These are phyloP conservation scores for Przewalskia tangutica DNA, from an alignment of 257 asterid species.

Conservation along the genomic window DNA sequence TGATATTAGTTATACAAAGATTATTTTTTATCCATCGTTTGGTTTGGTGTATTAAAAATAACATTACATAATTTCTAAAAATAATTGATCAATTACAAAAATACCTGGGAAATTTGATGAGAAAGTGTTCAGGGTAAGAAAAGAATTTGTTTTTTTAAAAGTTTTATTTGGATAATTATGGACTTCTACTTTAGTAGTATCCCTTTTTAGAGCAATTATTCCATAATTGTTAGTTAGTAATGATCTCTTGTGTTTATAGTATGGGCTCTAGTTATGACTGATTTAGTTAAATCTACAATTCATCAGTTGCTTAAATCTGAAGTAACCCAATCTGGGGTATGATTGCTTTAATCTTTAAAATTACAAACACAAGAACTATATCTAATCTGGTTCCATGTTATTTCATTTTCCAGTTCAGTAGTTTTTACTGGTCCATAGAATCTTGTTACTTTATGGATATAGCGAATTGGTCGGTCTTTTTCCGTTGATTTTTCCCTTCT, in stretches of 20 bases:
- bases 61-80: too few species aligned
- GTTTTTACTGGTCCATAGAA: neutral
- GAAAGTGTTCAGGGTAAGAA: slow-evolving; percentile 73
- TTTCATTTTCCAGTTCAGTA: neutral
- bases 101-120: slow-evolving; percentile 87
- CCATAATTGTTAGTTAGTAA: neutral
- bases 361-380: neutral
- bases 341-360: neutral
- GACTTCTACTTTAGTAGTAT: neutral
- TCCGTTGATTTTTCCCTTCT: neutral
- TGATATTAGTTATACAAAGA: too few species aligned
- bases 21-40: too few species aligned
- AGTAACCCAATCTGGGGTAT: neutral
- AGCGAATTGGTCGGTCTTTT: too few species aligned
- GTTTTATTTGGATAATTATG: slow-evolving; percentile 8
- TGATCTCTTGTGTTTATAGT: neutral
- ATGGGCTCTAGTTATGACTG: neutral
- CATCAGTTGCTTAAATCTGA: neutral
- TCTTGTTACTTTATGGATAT: neutral
- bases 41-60: too few species aligned
- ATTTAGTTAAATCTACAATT: neutral
- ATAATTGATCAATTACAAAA: too few species aligned
- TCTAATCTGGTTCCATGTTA: neutral
- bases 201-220: neutral
- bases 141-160: neutral